Evolutionary conservation across 257 asterid genomes (phyloP), one percentile per base, ranked within the genome.

Genomic region (Linaria vulgaris): DNA sequence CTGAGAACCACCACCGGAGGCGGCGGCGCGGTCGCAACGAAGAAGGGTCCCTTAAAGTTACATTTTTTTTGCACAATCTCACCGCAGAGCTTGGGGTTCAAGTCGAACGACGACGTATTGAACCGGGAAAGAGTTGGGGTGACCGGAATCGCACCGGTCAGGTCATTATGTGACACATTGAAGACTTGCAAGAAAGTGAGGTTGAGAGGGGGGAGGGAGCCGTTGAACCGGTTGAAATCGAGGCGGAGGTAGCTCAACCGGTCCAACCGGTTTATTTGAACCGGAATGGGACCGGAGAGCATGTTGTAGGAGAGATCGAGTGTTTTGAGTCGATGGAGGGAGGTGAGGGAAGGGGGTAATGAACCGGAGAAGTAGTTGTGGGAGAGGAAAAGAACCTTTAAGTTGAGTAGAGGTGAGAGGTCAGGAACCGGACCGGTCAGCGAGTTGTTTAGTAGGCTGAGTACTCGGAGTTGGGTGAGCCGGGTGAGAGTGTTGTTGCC

Each of bases 351-450:
- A 27, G 80, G 86, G 1, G 95, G 96, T 12, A 88, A 46, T 1
- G 65, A 20, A 34, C 85, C 95, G 60, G 89, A 68, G 76, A 91
- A 88, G 5, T 59, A 77, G 41, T 91, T 91, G 14, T 78, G 81
- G 9, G 72, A 70, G 12, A 91, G 86, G 6, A 88, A 86, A 1
- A 91, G 86, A 1, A 55, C 79, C 61, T 91, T 91, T 19, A 91
- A 82, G 68, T 85, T 85, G 48, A 64, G 0, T 25, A 91, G 62
- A 46, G 74, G 57, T 59, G 98, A 84, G 0, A 91, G 74, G 45
- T 88, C 90, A 1, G 98, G 98, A 65, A 88, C 68, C 0, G 95
- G 83, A 4, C 98, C 98, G 57, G 88, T 75, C 68, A 91, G 85
- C 3, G 96, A 85, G 86, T 83, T 86, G 78, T 84, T 85, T 56